Percentiles rank a stretch among this genome's conserved stretches.
Conservation (phyloP, 2,329 filamentous ascomycete species). For the Cytospora schulzeri region DNA sequence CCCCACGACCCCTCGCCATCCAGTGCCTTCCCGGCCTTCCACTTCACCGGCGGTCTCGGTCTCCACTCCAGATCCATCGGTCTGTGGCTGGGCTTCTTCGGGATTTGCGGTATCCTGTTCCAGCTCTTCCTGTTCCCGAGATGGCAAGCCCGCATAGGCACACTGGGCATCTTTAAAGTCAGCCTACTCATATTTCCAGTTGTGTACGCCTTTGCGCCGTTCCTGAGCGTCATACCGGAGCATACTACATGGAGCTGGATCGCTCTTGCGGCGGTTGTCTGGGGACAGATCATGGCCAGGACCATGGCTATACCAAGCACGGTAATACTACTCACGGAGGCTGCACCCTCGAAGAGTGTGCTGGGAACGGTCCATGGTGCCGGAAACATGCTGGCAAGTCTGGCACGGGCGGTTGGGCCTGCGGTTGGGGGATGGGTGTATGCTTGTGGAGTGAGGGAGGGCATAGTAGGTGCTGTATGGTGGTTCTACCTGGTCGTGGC, state of each 20-base stretch:
- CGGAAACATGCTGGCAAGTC: conserved; percentile 33
- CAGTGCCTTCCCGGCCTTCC: conserved; percentile 32
- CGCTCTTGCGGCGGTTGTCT: conserved; percentile 40
- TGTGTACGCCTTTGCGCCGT: conserved; percentile 61
- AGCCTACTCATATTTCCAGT: conserved; percentile 61
- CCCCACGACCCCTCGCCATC: conserved; percentile 40
- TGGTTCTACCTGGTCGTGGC: conserved; percentile 36
- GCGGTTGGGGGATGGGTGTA: conserved; percentile 35
- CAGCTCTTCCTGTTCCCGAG: conserved; percentile 64
- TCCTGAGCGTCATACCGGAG: conserved; percentile 55
- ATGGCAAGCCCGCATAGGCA: conserved; percentile 60
- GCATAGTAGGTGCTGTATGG: conserved; percentile 36
- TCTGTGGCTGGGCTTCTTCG: conserved; percentile 58
- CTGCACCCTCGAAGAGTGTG: conserved; percentile 39
- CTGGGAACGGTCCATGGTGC: conserved; percentile 43
- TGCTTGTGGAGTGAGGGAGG: conserved; percentile 34
- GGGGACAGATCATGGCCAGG: conserved; percentile 61
- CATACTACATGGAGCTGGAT: conserved; percentile 58
- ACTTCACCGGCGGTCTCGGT: conserved; percentile 62
- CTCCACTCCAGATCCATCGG: conserved; percentile 36
- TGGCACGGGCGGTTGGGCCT: conserved; percentile 36
- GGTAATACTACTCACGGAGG: conserved; percentile 43
- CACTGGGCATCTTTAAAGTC: conserved; percentile 57
- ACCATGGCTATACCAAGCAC: conserved; percentile 54
- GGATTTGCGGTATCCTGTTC: conserved; percentile 60